Base-by-base conservation (phyloP, 108 stramenopile genomes). In the Craspedostauros australis region DNA sequence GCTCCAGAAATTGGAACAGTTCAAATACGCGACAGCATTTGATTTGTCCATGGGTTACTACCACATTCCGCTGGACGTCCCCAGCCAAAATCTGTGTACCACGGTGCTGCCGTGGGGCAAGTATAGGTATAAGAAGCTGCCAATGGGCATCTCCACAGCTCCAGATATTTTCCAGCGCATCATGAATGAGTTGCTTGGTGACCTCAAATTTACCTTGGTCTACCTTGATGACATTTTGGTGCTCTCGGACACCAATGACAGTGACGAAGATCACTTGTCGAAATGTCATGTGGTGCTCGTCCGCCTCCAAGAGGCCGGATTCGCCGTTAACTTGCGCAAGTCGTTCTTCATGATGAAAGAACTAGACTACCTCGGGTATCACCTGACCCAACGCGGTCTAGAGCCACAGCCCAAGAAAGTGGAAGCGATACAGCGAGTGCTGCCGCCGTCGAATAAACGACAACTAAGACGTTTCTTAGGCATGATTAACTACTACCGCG, bases 21-120 rank as follows among this genome's bases (percentile, higher is more conserved):
- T 70, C 38, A 60, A 29, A 9, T 80, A 51, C 57, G 70, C 60
- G 11, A 72, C 73, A 12, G 25, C 60, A 21, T 14, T 80, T 5
- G 78, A 80, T 56, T 31, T 80, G 0, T 62, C 39, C 29, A 73
- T 79, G 72, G 68, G 72, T n/a, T 73, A 68, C 33, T 74, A 70
- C 36, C 43, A 40, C 18, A 46, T 79, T 16, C 56, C 25, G 30
- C 30, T 78, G 16, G 29, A 40, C 19, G 29, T 39, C 8, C 49
- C 22, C 8, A 9, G 57, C 6, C 7, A 30, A 27, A 14, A 57
- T 15, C 38, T 71, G 9, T 72, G 57, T 31, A 74, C 69, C 21
- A 53, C 55, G 19, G 39, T 68, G 6, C 37, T 69, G 7, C 80
- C 79, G 24, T 75, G 62, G 52, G 79, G 74, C 0, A 60, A 69